These are phyloP conservation scores for Globisporangium takayamanum DNA, from an alignment of 352 stramenopile species.

Conservation along the genomic window DNA sequence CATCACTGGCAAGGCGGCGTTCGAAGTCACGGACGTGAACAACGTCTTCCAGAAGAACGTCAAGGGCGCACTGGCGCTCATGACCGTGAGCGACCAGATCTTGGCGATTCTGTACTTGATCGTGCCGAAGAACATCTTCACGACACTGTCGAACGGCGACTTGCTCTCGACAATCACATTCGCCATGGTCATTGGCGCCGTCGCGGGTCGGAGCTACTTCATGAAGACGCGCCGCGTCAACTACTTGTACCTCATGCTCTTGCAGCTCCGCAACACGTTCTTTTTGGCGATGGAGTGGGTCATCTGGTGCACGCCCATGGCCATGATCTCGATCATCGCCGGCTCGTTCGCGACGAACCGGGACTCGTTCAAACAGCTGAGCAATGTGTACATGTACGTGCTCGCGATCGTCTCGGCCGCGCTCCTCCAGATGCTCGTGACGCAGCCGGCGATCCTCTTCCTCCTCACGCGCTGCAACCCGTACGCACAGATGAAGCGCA, in stretches of 20 bases:
- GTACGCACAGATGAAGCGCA: constrained; percentile 57
- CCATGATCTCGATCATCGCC: constrained; percentile 60
- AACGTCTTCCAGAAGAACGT: constrained; percentile 41
- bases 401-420: constrained; percentile 30
- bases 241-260: constrained; percentile 59
- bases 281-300: constrained; percentile 67
- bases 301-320: constrained; percentile 56
- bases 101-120: constrained; percentile 50
- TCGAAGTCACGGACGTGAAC: constrained; percentile 44
- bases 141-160: constrained; percentile 37
- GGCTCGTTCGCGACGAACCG: constrained; percentile 56
- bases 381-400: constrained; percentile 49
- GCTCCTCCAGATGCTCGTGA: constrained; percentile 37
- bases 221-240: constrained; percentile 48
- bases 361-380: constrained; percentile 25
- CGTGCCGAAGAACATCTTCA: constrained; percentile 63
- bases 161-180: constrained; percentile 65
- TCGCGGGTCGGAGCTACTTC: constrained; percentile 53
- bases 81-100: constrained; percentile 56
- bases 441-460: constrained; percentile 63
- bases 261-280: constrained; percentile 68
- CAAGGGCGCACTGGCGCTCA: constrained; percentile 26
- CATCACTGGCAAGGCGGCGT: constrained; percentile 19
- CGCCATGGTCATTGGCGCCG: constrained; percentile 52
- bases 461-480: constrained; percentile 58